Evolutionary conservation across 2,329 filamentous ascomycete genomes (phyloP), one percentile per base, ranked within the genome.

Genomic region (Cercospora zeae-maydis): DNA sequence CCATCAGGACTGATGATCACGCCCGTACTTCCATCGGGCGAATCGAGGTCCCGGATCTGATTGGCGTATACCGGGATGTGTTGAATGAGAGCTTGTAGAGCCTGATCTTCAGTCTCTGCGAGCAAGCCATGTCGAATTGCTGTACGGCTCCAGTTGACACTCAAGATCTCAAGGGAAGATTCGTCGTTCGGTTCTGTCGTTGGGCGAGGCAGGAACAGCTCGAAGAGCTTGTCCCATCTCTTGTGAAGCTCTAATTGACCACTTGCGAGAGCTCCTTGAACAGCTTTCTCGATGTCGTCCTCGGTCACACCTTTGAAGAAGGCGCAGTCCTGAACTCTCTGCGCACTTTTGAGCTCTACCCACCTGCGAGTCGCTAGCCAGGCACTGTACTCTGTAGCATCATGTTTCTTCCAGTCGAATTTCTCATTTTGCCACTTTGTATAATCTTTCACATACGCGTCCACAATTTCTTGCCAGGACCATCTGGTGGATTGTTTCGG

Each of bases 111-210:
- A 10, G 66, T 57, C 21, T 63, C 58, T 27, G 63, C 10, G 60
- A 45, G 30, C 62, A 74, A 36, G 1, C 68, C 64, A 9, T 54
- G 45, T 47, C 69, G 65, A 55, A 82, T 81, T 61, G 80, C 80
- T 1, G 68, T 69, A 16, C 71, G 71, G 62, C 78, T 80, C 80
- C 80, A 82, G 61, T 82, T 82, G 2, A 81, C 80, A 58, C 79
- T 81, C 5, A 81, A 53, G 16, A 82, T 75, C 27, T 69, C 67
- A 36, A 79, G 56, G 10, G 63, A 63, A 34, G 63, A 64, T 13
- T 51, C 51, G 19, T 39, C 3, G 21, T 7, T 27, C 45, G 27
- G 5, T 21, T 31, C 27, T 21, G 58, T 49, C 4, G 54, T 59
- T 27, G 45, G 36, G 16, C 42, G 42, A 37, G 60, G 27, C 61